Evolutionary conservation across 2,329 filamentous ascomycete genomes (phyloP).

Genomic region (Thyridium curvatum): DNA sequence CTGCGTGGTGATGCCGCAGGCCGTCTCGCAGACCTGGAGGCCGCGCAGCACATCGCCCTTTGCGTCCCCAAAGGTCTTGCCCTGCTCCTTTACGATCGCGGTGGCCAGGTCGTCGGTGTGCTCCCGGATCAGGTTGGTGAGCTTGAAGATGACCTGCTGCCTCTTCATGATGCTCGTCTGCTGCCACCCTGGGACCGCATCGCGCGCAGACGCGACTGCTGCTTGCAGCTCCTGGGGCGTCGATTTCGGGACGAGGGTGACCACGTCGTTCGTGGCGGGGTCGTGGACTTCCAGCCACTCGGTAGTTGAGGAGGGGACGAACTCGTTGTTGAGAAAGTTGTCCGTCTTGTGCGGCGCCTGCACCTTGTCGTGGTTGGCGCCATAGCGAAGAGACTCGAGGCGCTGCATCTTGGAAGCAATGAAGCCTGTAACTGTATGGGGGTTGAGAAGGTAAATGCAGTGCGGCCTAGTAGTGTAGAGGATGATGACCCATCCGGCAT

Average conservation of each 20-base stretch:
- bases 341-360: constrained; percentile 48
- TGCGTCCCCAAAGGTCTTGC: constrained; percentile 64
- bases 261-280: constrained; percentile 60
- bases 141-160: constrained; percentile 64
- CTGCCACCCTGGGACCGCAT: constrained; percentile 57
- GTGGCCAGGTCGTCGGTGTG: constrained; percentile 61
- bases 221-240: constrained; percentile 58
- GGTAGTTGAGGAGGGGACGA: constrained; percentile 48
- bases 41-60: constrained; percentile 60
- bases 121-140: constrained; percentile 54
- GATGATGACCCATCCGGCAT: too few species aligned
- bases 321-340: constrained; percentile 60
- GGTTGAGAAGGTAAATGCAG: too few species aligned
- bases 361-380: constrained; percentile 23
- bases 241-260: constrained; percentile 58
- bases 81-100: constrained; percentile 61
- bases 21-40: constrained; percentile 60
- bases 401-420: too few species aligned
- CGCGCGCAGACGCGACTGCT: constrained; percentile 55
- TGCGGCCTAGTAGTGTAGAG: too few species aligned
- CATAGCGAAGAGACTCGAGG: too few species aligned
- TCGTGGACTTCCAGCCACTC: constrained; percentile 61
- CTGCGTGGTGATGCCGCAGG: constrained; percentile 61
- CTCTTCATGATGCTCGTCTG: constrained; percentile 51
- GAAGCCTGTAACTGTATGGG: too few species aligned